phyloP scores from a whole-genome alignment of 2,329 filamentous ascomycete species.

The Sclerotinia sclerotiorum region DNA sequence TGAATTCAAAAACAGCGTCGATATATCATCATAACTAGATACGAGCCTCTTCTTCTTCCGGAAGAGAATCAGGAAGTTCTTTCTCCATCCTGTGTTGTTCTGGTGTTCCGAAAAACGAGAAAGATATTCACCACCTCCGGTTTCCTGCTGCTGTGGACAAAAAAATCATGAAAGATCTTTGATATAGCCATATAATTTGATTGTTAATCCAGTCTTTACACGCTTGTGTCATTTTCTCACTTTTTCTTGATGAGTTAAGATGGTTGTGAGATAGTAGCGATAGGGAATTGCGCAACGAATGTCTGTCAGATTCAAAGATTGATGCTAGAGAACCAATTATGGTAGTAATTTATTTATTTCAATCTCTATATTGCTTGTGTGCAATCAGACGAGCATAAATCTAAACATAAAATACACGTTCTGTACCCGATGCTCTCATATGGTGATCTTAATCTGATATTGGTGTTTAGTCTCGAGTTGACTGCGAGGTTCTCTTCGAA shows the following conservation, averaged over 20 bases:
- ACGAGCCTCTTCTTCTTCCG: not conserved
- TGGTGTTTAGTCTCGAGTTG: too few relatives aligned
- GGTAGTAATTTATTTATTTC: not conserved
- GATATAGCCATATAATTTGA: not conserved
- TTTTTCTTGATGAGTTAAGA: too few relatives aligned
- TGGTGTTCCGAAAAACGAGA: too few relatives aligned
- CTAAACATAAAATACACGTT: not conserved
- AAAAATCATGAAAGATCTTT: not conserved
- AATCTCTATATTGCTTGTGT: not conserved
- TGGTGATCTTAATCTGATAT: not conserved
- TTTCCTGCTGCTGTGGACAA: not conserved
- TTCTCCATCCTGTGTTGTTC: not conserved
- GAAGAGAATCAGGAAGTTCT: not conserved
- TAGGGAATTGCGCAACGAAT: too few relatives aligned
- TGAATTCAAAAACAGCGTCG: not conserved
- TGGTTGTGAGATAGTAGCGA: too few relatives aligned
- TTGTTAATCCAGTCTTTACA: too few relatives aligned
- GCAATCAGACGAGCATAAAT: not conserved
- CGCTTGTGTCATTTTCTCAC: not conserved
- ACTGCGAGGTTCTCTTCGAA: not conserved
- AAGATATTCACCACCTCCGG: not conserved
- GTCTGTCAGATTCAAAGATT: not conserved
- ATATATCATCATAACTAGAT: not conserved
- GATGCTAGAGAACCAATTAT: not conserved
- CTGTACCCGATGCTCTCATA: not conserved